Evolutionary conservation across 2,329 filamentous ascomycete genomes (phyloP).

Genomic region (Lecanicillium sp.): DNA sequence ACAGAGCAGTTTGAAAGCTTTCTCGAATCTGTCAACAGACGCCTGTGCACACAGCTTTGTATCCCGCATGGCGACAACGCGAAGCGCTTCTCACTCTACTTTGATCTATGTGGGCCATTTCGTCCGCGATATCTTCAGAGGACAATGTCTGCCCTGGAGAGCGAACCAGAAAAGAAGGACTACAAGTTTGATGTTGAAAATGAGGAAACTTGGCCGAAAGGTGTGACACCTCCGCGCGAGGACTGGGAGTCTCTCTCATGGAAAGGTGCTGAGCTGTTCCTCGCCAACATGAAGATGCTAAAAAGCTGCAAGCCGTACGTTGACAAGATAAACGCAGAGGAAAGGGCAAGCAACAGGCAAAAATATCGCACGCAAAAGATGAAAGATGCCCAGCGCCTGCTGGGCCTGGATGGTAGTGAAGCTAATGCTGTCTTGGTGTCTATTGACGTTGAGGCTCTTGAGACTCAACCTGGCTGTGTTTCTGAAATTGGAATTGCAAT

Average conservation of each 20-base stretch:
- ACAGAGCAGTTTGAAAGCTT: constrained; percentile 57
- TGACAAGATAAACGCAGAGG: not conserved
- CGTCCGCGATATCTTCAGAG: constrained; percentile 60
- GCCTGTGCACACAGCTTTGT: constrained; percentile 42
- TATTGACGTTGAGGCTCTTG: constrained; percentile 78
- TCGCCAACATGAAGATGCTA: constrained; percentile 5
- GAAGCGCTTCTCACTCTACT: constrained; percentile 51
- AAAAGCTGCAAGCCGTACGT: not conserved
- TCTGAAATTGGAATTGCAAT: constrained; percentile 83
- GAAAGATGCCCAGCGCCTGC: constrained; percentile 58
- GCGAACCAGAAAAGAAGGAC: constrained; percentile 9
- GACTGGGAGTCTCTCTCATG: not conserved
- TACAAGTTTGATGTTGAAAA: constrained; percentile 17
- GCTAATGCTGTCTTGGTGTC: constrained; percentile 54
- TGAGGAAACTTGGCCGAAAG: constrained; percentile 3
- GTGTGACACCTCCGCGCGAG: not conserved
- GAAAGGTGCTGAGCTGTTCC: not conserved
- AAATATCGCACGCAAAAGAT: constrained; percentile 44
- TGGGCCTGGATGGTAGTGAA: constrained; percentile 45
- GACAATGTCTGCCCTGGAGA: constrained; percentile 33
- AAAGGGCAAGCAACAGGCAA: constrained; percentile 38
- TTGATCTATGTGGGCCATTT: constrained; percentile 51
- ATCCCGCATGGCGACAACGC: constrained; percentile 47
- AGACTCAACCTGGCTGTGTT: constrained; percentile 55
- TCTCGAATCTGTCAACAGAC: constrained; percentile 54